Conservation (phyloP, 768 basidiomycete species). For the Mycena vulgaris region DNA sequence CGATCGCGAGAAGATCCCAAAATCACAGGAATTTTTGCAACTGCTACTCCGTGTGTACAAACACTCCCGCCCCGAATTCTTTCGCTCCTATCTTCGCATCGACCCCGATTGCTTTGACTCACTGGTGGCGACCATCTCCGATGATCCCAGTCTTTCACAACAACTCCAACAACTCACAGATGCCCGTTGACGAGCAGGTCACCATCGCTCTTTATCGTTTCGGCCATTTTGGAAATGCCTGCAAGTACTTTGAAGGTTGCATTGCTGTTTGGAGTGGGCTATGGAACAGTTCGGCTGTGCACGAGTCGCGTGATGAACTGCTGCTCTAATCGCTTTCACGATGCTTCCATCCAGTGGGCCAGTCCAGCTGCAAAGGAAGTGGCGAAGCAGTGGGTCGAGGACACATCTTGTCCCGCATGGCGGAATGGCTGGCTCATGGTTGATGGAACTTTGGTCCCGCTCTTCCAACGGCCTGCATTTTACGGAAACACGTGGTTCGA, state of each 20-base stretch:
- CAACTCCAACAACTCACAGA: conserved; percentile 43
- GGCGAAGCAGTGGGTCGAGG: conserved; percentile 7
- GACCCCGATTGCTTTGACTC: conserved; percentile 51
- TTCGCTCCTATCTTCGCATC: conserved; percentile 50
- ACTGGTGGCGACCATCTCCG: conserved; percentile 40
- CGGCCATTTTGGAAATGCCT: background rate
- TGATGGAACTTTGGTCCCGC: conserved; percentile 41
- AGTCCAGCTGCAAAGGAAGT: background rate
- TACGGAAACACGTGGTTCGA: conserved; percentile 49
- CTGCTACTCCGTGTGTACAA: background rate
- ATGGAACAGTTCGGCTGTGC: background rate
- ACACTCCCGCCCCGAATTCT: conserved; percentile 32
- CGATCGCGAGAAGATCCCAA: background rate
- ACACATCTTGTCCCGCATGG: conserved; percentile 39
- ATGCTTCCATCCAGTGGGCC: background rate
- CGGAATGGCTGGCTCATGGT: conserved; percentile 40
- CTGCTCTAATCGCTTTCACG: too few species aligned
- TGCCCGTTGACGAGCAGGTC: conserved; percentile 50
- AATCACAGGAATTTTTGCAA: background rate
- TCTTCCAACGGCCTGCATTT: conserved; percentile 39
- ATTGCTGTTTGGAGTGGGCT: background rate
- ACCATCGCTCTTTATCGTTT: conserved; percentile 43
- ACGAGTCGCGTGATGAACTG: background rate
- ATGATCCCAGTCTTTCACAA: conserved; percentile 47
- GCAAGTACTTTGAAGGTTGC: background rate